Evolutionary conservation across 2,329 filamentous ascomycete species (phyloP), one percentile per base, ranked within the genome.

Genomic region (Dendryphion nanum): DNA sequence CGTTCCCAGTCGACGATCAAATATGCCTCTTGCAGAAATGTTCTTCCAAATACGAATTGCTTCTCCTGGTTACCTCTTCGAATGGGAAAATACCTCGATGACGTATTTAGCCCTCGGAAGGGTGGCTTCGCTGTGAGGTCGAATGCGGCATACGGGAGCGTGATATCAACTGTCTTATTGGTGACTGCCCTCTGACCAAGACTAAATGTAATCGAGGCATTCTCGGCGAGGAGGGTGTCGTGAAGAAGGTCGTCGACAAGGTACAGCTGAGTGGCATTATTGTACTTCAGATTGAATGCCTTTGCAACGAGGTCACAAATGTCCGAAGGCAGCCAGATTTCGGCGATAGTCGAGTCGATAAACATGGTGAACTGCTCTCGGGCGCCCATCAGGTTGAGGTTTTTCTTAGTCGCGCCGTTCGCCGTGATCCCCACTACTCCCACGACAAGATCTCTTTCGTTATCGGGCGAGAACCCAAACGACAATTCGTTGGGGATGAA

Each of bases 1-100:
- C 69, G 62, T 44, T 75, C 72, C 60, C 70, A 75, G 42, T 76
- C 71, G 5, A 74, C 71, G 3, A 61, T 64, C 33, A 76, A 42
- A 43, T 76, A 75, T 2, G 83, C 76, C 61, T 88, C 83, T 56
- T 88, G 85, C 37, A 89, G 66, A 47, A 88, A 87, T 0, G 78
- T 76, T 21, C 83, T 74, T 6, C 85, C 85, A 23, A 88, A 73
- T 10, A 83, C 76, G 58, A 79, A 76, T 46, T 79, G 73, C 12
- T 69, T 70, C 23, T 73, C 71, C 40, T 76, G 71, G 15, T 72
- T 55, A 8, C 77, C 69, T 41, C 76, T 76, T 50, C 78, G 75
- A 35, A 89, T 69, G 3, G 83, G 82, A 42, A 88, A 87, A 55
- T 87, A 88, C 8, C 33, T 76, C 1, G 78, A 80, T 30, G 78